A percentile compares a stretch with the other conserved stretches of the same genome.
phyloP scores from a whole-genome alignment of 495 filamentous ascomycete genomes.

The Penicillium paxilli region DNA sequence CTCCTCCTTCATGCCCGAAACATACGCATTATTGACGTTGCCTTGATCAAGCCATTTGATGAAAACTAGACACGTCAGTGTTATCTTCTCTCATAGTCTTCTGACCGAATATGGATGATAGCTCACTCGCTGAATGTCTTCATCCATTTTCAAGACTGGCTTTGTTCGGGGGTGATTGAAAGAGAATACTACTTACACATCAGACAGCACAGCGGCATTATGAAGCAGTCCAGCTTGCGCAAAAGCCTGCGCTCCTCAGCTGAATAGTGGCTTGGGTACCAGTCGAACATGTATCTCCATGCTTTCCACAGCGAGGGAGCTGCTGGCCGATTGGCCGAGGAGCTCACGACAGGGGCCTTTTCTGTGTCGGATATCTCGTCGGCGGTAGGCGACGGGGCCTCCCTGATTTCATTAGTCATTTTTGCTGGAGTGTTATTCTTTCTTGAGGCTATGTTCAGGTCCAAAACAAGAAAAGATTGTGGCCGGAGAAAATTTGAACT shows the following conservation, averaged over 20 bases:
- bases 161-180: neutral
- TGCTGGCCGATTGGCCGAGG: constrained; percentile 7
- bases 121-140: neutral
- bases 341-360: neutral
- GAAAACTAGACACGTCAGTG: constrained; percentile 9
- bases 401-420: neutral
- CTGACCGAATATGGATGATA: neutral
- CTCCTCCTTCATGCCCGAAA: constrained; percentile 64
- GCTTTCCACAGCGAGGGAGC: constrained; percentile 18
- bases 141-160: neutral
- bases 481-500: neutral
- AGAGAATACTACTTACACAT: constrained; percentile 4
- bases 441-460: neutral
- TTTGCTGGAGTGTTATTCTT: neutral
- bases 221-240: constrained; percentile 19
- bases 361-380: neutral
- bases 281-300: constrained; percentile 19
- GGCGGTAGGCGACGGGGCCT: neutral
- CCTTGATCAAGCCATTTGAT: constrained; percentile 20
- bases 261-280: constrained; percentile 20
- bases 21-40: constrained; percentile 51
- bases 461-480: neutral
- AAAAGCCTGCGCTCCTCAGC: constrained; percentile 15
- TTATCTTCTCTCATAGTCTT: neutral
- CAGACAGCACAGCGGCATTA: constrained; percentile 21